Evolutionary conservation across 2,329 filamentous ascomycete genomes (phyloP).

Genomic region (Chaetomium sp.): DNA sequence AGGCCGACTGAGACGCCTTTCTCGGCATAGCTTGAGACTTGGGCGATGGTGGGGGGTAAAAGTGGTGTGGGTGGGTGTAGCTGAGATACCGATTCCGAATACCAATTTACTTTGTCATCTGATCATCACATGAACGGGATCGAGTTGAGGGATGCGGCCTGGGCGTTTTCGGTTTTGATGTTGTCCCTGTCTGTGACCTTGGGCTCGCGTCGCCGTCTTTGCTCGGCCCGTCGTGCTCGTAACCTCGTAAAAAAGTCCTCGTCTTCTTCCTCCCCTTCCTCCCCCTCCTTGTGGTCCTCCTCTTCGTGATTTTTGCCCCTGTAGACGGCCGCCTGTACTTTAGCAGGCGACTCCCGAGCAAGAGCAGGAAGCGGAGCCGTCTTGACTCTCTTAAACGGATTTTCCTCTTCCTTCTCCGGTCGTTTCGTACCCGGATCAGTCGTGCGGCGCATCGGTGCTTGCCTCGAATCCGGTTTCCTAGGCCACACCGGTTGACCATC

Average conservation of each 20-base stretch:
- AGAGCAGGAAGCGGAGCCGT: not conserved
- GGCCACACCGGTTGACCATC: constrained; percentile 10
- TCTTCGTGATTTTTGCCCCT: constrained; percentile 2
- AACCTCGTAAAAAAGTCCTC: constrained; percentile 20
- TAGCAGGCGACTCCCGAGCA: not conserved
- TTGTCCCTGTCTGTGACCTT: not conserved
- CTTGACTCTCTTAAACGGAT: not conserved
- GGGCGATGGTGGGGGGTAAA: not conserved
- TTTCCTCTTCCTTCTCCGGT: not conserved
- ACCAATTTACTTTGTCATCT: not conserved
- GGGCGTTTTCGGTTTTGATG: constrained; percentile 11
- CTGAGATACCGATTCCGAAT: not conserved
- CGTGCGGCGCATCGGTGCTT: not conserved
- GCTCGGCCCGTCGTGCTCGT: constrained; percentile 16
- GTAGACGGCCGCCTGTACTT: not conserved
- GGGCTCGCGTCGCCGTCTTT: constrained; percentile 11
- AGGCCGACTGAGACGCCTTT: constrained; percentile 65
- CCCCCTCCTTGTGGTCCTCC: not conserved
- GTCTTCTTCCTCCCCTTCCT: constrained; percentile 15
- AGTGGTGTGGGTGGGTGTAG: not conserved
- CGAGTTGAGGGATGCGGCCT: constrained; percentile 13
- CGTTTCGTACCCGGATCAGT: not conserved
- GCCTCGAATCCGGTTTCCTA: not conserved
- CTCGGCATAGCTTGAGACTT: constrained; percentile 13
- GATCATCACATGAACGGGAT: constrained; percentile 19